A percentile compares a stretch with the other conserved stretches of the same genome.
Conservation (phyloP, 2,329 filamentous ascomycete genomes). For the Arthrinium phaeospermum region DNA sequence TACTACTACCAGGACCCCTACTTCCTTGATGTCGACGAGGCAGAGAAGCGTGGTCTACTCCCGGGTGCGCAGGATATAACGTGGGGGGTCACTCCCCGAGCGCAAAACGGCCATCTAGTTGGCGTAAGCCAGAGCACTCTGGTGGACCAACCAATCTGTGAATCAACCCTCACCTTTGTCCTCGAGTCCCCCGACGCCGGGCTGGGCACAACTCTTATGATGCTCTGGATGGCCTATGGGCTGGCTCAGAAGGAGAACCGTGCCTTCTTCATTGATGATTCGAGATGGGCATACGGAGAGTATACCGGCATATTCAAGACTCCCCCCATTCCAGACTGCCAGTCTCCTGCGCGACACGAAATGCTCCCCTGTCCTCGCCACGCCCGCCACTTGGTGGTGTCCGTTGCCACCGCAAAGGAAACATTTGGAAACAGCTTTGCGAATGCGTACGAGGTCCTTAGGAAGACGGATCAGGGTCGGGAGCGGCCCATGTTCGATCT, state of each 20-base stretch:
- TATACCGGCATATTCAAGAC: constrained; percentile 75
- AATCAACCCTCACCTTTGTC: constrained; percentile 76
- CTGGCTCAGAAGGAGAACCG: constrained; percentile 76
- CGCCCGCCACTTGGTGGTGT: constrained; percentile 77
- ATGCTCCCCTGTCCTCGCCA: constrained; percentile 81
- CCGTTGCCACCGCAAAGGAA: constrained; percentile 68
- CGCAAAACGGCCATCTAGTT: constrained; percentile 45
- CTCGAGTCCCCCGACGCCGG: constrained; percentile 78
- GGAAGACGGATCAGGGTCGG: constrained; percentile 54
- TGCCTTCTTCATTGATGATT: constrained; percentile 85
- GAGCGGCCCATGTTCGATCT: constrained; percentile 71
- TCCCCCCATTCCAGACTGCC: constrained; percentile 69
- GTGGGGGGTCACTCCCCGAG: constrained; percentile 43
- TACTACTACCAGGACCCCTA: constrained; percentile 70
- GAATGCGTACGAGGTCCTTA: constrained; percentile 55
- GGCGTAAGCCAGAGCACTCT: constrained; percentile 51
- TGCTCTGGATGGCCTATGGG: constrained; percentile 84
- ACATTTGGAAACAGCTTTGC: constrained; percentile 67
- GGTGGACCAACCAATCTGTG: constrained; percentile 63
- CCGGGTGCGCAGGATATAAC: constrained; percentile 49
- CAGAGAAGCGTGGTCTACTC: constrained; percentile 68
- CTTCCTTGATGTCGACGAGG: constrained; percentile 78
- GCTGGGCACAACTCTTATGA: constrained; percentile 76
- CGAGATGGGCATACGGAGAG: constrained; percentile 80
- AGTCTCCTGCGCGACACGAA: constrained; percentile 73